Percentiles rank a stretch among this genome's conserved stretches.
Evolutionary conservation across 208 protist species (phyloP).

Genomic region (Trypanosoma avium): DNA sequence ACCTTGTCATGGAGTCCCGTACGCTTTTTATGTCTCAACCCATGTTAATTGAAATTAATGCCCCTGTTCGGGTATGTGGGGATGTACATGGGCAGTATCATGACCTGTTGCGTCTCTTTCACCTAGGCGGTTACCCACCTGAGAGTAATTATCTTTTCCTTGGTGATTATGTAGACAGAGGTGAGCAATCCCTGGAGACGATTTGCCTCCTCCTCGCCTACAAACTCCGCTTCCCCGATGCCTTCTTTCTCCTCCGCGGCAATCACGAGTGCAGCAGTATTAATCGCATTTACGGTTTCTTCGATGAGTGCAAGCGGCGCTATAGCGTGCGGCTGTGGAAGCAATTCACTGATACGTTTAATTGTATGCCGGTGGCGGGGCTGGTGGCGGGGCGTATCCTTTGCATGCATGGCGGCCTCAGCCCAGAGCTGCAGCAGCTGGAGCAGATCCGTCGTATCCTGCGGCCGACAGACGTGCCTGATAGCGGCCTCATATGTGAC

Average conservation of each 20-base stretch:
- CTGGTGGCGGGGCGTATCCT: slow-evolving; percentile 58
- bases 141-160: slow-evolving; percentile 83
- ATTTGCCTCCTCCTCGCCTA: slow-evolving; percentile 65
- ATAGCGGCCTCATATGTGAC: slow-evolving; percentile 64
- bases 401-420: slow-evolving; percentile 83
- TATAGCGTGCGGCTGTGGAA: slow-evolving; percentile 67
- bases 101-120: slow-evolving; percentile 95
- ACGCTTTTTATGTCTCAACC: slow-evolving; percentile 71
- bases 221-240: slow-evolving; percentile 80
- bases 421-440: slow-evolving; percentile 31
- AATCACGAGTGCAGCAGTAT: slow-evolving; percentile 92
- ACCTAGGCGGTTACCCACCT: slow-evolving; percentile 80
- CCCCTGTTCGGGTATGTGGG: slow-evolving; percentile 88
- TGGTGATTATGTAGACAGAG: slow-evolving; percentile 88
- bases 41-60: slow-evolving; percentile 70
- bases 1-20: slow-evolving; percentile 74
- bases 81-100: slow-evolving; percentile 97
- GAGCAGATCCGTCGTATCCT: slow-evolving; percentile 71
- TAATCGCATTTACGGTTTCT: slow-evolving; percentile 91
- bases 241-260: slow-evolving; percentile 79
- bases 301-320: slow-evolving; percentile 80
- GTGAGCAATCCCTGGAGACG: slow-evolving; percentile 44
- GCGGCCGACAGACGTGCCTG: slow-evolving; percentile 69
- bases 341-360: slow-evolving; percentile 49
- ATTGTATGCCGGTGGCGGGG: slow-evolving; percentile 68